Percentiles rank a stretch among this genome's conserved stretches.
Evolutionary conservation across 768 basidiomycete genomes (phyloP).

Genomic region (Suillus cothurnatus): DNA sequence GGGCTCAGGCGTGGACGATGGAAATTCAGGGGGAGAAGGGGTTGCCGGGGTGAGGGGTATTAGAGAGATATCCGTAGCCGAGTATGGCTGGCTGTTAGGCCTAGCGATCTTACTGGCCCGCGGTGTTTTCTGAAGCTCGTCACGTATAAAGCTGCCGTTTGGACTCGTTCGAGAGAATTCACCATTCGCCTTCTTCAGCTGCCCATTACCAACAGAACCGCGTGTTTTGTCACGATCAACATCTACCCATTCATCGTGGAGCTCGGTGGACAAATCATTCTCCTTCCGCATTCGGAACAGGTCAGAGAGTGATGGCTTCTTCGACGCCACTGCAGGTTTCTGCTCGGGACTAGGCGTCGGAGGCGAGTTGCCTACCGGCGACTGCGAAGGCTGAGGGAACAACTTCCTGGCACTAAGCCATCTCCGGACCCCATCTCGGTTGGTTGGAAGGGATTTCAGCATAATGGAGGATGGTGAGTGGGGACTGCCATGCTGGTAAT

Average conservation of each 20-base stretch:
- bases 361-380: slow-evolving; percentile 39
- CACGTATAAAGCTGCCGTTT: slow-evolving; percentile 29
- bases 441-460: slow-evolving; percentile 62
- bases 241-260: slow-evolving; percentile 62
- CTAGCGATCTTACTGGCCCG: slow-evolving; percentile 37
- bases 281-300: slow-evolving; percentile 59
- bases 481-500: slow-evolving; percentile 40
- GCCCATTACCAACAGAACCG: slow-evolving; percentile 33
- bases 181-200: slow-evolving; percentile 24
- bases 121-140: slow-evolving; percentile 36
- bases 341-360: slow-evolving; percentile 34
- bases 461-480: slow-evolving; percentile 40
- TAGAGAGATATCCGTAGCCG: slow-evolving; percentile 22
- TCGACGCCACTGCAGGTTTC: slow-evolving; percentile 44
- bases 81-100: slow-evolving; percentile 23
- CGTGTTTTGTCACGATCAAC: slow-evolving; percentile 46
- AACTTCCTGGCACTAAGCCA: slow-evolving; percentile 71
- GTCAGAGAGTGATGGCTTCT: slow-evolving; percentile 72
- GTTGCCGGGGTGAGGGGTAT: slow-evolving; percentile 38
- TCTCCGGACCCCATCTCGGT: slow-evolving; percentile 76
- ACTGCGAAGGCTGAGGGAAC: slow-evolving; percentile 46
- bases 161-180: slow-evolving; percentile 32
- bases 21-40: slow-evolving; percentile 55
- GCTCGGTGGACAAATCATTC: slow-evolving; percentile 44
- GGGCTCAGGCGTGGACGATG: slow-evolving; percentile 74